Conservation (phyloP, 352 stramenopile genomes). For the Phytophthora idaei region DNA sequence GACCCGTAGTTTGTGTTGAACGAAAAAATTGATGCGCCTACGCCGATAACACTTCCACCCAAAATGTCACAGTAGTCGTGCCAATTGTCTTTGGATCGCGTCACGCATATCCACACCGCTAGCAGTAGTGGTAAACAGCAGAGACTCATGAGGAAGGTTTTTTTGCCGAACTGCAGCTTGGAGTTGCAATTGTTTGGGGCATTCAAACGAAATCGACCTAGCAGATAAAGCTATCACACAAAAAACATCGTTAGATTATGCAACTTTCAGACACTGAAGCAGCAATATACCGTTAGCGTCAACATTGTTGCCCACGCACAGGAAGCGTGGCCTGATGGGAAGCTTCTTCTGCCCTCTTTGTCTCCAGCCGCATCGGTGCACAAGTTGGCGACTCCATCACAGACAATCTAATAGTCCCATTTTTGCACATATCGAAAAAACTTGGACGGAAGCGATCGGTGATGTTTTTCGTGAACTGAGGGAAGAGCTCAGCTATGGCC, state of each 20-base stretch:
- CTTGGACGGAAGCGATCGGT: slow-evolving; percentile 75
- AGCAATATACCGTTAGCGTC: slow-evolving; percentile 52
- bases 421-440: slow-evolving; percentile 84
- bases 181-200: neutral
- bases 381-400: slow-evolving; percentile 78
- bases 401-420: slow-evolving; percentile 67
- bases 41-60: neutral
- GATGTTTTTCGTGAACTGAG: slow-evolving; percentile 79
- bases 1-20: neutral
- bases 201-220: neutral
- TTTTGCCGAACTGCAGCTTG: neutral
- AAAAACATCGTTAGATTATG: neutral
- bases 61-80: neutral
- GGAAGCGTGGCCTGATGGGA: slow-evolving; percentile 78
- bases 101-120: neutral
- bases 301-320: slow-evolving; percentile 78
- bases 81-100: neutral
- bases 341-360: slow-evolving; percentile 75
- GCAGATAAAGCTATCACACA: neutral
- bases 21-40: neutral
- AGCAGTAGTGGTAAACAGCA: neutral
- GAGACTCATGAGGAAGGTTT: neutral
- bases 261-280: too few species aligned
- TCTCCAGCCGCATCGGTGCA: slow-evolving; percentile 36
- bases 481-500: slow-evolving; percentile 33